Evolutionary conservation across 495 filamentous ascomycete species (phyloP).

Genomic region (Cenococcum geophilum): DNA sequence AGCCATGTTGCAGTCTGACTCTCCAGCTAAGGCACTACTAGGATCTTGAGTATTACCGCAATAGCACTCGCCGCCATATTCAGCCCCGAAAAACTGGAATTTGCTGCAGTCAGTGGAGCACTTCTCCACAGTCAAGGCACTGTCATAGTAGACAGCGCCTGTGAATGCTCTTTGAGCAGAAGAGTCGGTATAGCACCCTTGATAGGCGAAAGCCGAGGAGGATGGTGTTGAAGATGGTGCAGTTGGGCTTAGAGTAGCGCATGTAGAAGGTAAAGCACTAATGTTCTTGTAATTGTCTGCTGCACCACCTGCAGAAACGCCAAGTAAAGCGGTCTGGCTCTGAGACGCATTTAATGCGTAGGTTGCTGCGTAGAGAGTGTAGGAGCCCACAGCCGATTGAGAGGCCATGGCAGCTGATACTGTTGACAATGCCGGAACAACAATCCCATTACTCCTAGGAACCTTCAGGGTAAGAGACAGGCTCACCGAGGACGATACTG

Average conservation of each 20-base stretch:
- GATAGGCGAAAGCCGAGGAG: slow-evolving; percentile 17
- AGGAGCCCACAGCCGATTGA: slow-evolving; percentile 46
- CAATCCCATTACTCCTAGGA: slow-evolving; percentile 39
- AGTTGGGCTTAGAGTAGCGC: slow-evolving; percentile 21
- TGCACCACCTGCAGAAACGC: slow-evolving; percentile 43
- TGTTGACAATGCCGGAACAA: slow-evolving; percentile 46
- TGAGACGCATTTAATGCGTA: slow-evolving; percentile 44
- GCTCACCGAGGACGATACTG: slow-evolving; percentile 39
- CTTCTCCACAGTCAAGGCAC: slow-evolving; percentile 23
- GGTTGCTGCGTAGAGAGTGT: slow-evolving; percentile 49
- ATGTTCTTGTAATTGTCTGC: slow-evolving; percentile 41
- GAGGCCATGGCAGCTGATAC: slow-evolving; percentile 44
- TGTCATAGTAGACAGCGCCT: slow-evolving; percentile 3
- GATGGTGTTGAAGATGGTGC: slow-evolving; percentile 33
- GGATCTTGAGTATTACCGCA: slow-evolving; percentile 22
- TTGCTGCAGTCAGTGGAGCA: slow-evolving; percentile 20
- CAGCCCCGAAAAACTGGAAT: slow-evolving; percentile 23
- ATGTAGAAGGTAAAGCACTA: slow-evolving; percentile 33
- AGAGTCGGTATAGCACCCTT: slow-evolving; percentile 27
- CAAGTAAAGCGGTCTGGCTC: slow-evolving; percentile 46
- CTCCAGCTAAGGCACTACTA: slow-evolving; percentile 10
- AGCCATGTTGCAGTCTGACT: slow-evolving; percentile 39
- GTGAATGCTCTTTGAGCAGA: slow-evolving; percentile 13
- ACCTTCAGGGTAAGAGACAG: slow-evolving; percentile 47
- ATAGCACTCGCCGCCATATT: slow-evolving; percentile 35